Base-by-base conservation (phyloP, 106 monocot species). In the Allium cepa region DNA sequence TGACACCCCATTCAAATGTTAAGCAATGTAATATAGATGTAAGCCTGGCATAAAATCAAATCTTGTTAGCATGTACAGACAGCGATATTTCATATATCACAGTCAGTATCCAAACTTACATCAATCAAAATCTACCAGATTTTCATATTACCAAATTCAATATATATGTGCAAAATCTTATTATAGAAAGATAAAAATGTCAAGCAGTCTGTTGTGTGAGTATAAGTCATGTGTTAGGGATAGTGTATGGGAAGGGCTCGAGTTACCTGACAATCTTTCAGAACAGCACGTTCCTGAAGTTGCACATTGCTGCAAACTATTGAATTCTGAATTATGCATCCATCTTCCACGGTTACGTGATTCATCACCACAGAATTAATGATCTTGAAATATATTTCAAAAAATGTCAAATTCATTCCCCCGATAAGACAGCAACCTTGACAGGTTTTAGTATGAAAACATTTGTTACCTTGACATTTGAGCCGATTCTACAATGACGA, bases 331-430 rank as follows among this genome's bases (percentile, higher is more conserved):
- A 97, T 80, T 50, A 82, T 79, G 58, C 97, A 92, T 17, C 92
- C 92, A 74, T 97, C 97, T 79, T 97, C 92, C 60, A 97, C 81
- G 53, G 80, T 92, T 16, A 92, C 97, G 78, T 97, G 97, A 74
- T 97, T 90, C 97, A 97, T 92, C 77, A 97, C 89, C 71, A 97
- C 82, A 18, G 97, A 97, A 69, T 97, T 97, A 26, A 90, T 78
- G 73, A 97, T 92, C 97, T 97, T 74, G 51, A 82, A 56, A 26
- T 9, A 15, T 26, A 69, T 17, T 48, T 22, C 3, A 53, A 55
- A 55, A 63, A 15, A 51, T 67, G 26, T 53, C 12, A 67, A 52
- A 26, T 11, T 67, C 8, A 8, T 6, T 11, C 7, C n/a, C 10
- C 49, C 0, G 49, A 46, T 8, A 48, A 9, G 4, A n/a, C 7